These are phyloP conservation scores for Myrica gale DNA, from an alignment of 306 rosid genomes.

Conservation along the genomic window DNA sequence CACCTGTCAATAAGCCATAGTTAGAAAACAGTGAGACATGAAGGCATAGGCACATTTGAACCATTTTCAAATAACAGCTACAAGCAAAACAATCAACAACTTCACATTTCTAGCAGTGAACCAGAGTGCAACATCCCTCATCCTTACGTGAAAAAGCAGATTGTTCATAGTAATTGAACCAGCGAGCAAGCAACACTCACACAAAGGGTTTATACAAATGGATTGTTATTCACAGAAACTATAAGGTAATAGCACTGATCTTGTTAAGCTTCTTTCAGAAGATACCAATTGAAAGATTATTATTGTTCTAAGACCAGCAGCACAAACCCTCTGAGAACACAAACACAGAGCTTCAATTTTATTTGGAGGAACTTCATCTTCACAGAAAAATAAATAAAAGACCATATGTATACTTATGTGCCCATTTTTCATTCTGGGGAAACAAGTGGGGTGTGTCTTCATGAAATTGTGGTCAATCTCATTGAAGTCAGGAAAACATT, in stretches of 20 bases:
- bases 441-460: not conserved
- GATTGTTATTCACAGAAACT: not conserved
- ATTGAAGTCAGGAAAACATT: not conserved
- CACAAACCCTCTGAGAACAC: not conserved
- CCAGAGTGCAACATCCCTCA: not conserved
- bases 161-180: not conserved
- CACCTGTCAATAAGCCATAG: conserved; percentile 51
- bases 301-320: not conserved
- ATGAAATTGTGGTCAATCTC: not conserved
- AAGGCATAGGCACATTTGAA: conserved; percentile 13
- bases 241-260: not conserved
- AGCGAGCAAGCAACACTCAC: not conserved
- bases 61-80: conserved; percentile 14
- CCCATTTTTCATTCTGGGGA: not conserved
- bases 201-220: not conserved
- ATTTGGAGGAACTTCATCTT: not conserved
- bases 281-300: not conserved
- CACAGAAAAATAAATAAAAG: not conserved
- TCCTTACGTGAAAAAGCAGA: not conserved
- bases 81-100: not conserved
- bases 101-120: not conserved
- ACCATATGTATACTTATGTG: not conserved
- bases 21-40: conserved; percentile 7
- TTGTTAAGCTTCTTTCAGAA: not conserved
- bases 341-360: not conserved